These are phyloP conservation scores for Wickerhamomyces sydowiorum DNA, from an alignment of 805 yeast species.

Conservation along the genomic window DNA sequence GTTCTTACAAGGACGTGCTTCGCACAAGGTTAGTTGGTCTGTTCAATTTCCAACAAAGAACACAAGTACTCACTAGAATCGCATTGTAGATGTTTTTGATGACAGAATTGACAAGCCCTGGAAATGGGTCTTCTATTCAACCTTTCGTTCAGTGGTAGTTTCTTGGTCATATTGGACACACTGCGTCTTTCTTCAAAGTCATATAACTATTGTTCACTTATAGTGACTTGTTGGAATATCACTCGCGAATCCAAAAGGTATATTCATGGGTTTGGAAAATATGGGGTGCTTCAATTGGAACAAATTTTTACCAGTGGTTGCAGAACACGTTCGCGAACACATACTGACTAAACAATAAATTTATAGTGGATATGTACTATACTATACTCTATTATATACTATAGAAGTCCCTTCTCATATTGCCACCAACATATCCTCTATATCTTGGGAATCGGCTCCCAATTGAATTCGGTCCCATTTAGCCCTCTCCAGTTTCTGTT, in stretches of 20 bases:
- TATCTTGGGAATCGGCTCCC: background rate
- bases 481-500: background rate
- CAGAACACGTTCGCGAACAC: too few species aligned
- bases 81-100: constrained; percentile 68
- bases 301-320: too few species aligned
- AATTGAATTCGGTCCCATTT: constrained; percentile 3
- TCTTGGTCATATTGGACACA: constrained; percentile 50
- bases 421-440: background rate
- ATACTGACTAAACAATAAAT: too few species aligned
- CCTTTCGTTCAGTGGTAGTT: constrained; percentile 48
- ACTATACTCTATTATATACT: too few species aligned
- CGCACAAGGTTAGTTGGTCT: too few species aligned
- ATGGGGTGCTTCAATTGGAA: too few species aligned
- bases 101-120: constrained; percentile 71
- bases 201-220: too few species aligned
- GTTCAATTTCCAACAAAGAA: too few species aligned
- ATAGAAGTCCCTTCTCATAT: background rate
- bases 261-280: too few species aligned
- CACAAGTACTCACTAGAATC: constrained; percentile 37
- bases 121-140: constrained; percentile 53
- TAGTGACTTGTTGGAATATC: too few species aligned
- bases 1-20: constrained; percentile 64
- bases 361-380: too few species aligned
- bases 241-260: background rate
- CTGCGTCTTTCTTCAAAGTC: too few species aligned